phyloP scores from a whole-genome alignment of 345 rosid species.

The Eucalyptus regnans region DNA sequence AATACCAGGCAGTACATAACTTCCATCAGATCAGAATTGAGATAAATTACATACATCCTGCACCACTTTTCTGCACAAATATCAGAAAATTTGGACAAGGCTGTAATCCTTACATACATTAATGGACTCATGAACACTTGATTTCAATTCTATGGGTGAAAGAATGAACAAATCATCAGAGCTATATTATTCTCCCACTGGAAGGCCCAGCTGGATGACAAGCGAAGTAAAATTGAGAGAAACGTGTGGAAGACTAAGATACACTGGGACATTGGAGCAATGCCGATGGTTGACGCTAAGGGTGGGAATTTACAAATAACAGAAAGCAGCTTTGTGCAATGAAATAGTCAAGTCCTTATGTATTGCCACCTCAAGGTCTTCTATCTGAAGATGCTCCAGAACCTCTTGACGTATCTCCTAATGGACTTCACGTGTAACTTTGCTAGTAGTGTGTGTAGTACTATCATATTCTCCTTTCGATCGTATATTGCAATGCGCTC shows the following conservation, averaged over 20 bases:
- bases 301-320: slow-evolving; percentile 26
- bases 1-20: neutral
- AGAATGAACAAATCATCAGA: slow-evolving; percentile 21
- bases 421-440: neutral
- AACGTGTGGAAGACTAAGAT: neutral
- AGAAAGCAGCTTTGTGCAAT: slow-evolving; percentile 1
- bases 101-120: neutral
- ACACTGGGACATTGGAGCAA: neutral
- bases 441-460: neutral
- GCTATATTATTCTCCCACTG: neutral
- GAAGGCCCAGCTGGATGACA: neutral
- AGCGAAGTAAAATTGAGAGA: neutral
- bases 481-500: slow-evolving; percentile 7
- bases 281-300: neutral
- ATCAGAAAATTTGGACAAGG: neutral
- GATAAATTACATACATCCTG: neutral
- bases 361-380: neutral
- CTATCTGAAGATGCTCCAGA: neutral
- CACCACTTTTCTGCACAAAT: neutral
- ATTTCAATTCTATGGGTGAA: neutral
- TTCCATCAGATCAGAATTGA: neutral
- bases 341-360: neutral
- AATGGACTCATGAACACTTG: neutral
- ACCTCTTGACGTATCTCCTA: neutral
- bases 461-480: neutral